phyloP scores from a whole-genome alignment of 75 land plant species.

The Adiantum capillusveneris region DNA sequence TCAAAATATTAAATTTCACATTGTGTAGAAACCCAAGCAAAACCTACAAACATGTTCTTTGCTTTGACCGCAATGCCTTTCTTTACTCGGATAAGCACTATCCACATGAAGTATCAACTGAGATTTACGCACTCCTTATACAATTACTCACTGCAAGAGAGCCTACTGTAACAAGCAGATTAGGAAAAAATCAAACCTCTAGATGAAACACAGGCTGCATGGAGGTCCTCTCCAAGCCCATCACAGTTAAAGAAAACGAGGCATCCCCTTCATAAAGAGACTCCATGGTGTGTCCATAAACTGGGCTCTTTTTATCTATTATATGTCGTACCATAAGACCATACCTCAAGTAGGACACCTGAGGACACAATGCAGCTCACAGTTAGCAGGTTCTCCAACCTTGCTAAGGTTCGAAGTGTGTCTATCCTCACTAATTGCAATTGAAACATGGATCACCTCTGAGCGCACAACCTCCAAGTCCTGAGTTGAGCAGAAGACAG shows the following conservation, averaged over 20 bases:
- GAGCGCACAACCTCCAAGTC: conserved; percentile 45
- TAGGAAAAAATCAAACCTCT: conserved; percentile 20
- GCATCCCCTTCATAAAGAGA: conserved; percentile 40
- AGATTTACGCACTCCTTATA: no score
- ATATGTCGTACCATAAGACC: conserved; percentile 48
- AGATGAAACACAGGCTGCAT: conserved; percentile 50
- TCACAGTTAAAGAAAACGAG: conserved; percentile 40
- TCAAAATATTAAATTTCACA: no score
- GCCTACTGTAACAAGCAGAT: no score
- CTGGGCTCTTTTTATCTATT: conserved; percentile 43
- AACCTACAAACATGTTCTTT: no score
- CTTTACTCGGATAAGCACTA: no score
- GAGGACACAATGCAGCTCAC: conserved; percentile 14
- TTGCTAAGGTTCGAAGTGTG: no score
- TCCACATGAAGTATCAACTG: no score
- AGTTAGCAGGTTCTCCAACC: no score
- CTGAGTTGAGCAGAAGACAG: conserved; percentile 45
- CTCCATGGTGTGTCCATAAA: conserved; percentile 39
- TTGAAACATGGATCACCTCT: conserved; percentile 22
- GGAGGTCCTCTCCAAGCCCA: conserved; percentile 47
- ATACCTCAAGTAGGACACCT: conserved; percentile 44
- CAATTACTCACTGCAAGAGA: no score
- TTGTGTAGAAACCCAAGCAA: no score
- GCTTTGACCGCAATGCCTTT: no score
- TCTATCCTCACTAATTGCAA: no score